Evolutionary conservation across 331 rosid genomes (phyloP), one percentile per base, ranked within the genome.

Genomic region (Rosa hybrid): DNA sequence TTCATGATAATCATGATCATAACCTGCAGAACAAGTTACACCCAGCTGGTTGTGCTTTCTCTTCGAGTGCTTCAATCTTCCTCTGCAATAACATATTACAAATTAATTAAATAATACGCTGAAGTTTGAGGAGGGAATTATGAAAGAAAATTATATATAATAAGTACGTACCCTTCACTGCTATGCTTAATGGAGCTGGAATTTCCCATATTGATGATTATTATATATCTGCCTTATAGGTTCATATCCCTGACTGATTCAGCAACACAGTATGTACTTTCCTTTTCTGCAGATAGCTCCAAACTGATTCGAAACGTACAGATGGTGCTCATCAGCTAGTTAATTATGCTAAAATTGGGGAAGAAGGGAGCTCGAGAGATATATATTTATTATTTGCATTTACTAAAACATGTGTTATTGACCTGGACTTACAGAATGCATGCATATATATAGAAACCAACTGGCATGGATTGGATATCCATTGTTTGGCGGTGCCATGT

Each of bases 111-210:
- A 16, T 18, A 14, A 51, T 51, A 5, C n/a, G 2, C 20, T 50
- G 6, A 17, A 34, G 39, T 34, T 34, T 34, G 39, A 34, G 39
- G 39, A 34, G 39, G 39, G 39, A 34, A 34, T 34, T 34, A 34
- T 9, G 39, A 62, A 16, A 65, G 13, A 65, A 64, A 34, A 34
- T 3, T 6, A 38, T 0, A 49, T 16, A 34, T 16, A 39, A 7
- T 65, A 23, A 6, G 51, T 60, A 72, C 70, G 11, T 80, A 88
- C 92, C 95, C 80, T 89, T 81, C 84, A 78, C 80, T 71, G 44
- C 80, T 51, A 80, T 59, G 84, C 74, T 82, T 79, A 69, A 41
- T 78, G 68, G 76, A 78, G 79, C 63, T 72, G 46, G 30, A 73
- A 30, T 78, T 83, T 60, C 83, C 83, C 79, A 78, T 56, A 41